Conservation (phyloP, 140 eudicot genomes). For the Oenanthe javanica region DNA sequence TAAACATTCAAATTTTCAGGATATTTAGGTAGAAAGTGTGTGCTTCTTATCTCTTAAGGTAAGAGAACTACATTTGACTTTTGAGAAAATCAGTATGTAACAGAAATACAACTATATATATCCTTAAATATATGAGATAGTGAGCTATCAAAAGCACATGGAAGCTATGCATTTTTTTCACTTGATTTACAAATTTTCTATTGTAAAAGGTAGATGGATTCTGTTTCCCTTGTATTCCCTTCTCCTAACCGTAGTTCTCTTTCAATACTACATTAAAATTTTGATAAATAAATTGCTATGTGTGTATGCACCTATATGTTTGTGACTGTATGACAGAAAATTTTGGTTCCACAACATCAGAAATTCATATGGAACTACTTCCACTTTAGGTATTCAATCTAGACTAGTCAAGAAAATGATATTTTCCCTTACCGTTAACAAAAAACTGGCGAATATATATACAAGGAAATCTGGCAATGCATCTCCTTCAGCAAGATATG, state of each 20-base stretch:
- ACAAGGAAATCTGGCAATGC: slow-evolving; percentile 92
- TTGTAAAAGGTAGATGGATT: not conserved
- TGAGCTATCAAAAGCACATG: not conserved
- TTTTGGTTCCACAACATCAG: not conserved
- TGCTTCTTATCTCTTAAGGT: not conserved
- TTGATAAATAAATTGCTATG: too few relatives aligned
- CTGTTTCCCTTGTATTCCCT: not conserved
- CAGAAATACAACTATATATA: not conserved
- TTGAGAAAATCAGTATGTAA: not conserved
- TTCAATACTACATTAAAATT: not conserved
- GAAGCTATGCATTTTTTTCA: not conserved
- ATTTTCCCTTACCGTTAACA: slow-evolving; percentile 57
- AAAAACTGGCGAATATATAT: slow-evolving; percentile 90
- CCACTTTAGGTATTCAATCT: not conserved
- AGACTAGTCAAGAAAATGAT: not conserved
- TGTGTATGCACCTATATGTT: not conserved
- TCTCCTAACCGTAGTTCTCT: not conserved
- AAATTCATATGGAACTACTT: not conserved
- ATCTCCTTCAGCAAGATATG: slow-evolving; percentile 98
- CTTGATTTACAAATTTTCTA: not conserved
- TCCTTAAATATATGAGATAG: not conserved
- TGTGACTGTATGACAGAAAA: not conserved
- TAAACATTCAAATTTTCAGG: not conserved
- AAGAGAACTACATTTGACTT: not conserved
- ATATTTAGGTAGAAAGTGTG: not conserved